Base-by-base conservation (phyloP, 352 stramenopile genomes). In the Phytophthora brassicae region DNA sequence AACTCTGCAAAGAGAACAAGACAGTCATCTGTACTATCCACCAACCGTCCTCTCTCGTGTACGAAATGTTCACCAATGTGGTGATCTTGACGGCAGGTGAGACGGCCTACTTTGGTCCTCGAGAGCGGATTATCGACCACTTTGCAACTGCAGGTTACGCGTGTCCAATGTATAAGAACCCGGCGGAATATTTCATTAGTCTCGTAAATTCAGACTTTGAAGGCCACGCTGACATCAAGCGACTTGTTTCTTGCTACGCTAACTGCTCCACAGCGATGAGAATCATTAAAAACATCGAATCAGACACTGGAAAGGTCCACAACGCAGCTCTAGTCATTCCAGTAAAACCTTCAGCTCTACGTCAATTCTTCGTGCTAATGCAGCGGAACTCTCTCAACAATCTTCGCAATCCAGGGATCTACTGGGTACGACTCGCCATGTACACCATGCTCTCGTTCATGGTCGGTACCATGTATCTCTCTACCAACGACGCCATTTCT, bases 1-100 rank as follows among this genome's bases (percentile, higher is more conserved):
- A 61, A 33, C 46, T 82, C 1, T 75, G 80, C 19, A 41, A 70
- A 23, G 65, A 72, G 24, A 86, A 88, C 8, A 86, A 87, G 49
- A 97, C 88, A 12, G 75, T 97, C 12, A 71, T 97, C 39, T 83
- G 82, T 7, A 89, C 92, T 0, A 96, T 97, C 64, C 90, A 97
- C 39, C 74, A 86, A 63, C 88, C 90, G 4, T 91, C 79, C 33
- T 88, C 75, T 4, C 60, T 79, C 12, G 62, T 84, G 8, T 84
- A 83, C 60, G 70, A 76, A 7, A 72, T 89, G 62, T 78, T 94
- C 46, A 70, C 66, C n/a, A 87, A 94, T 49, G 56, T 94, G 0
- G 66, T 73, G 2, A 70, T 92, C 39, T 68, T 92, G 3, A 77
- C 68, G 4, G 69, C 64, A 22, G 94, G 94, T 12, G 72, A 97